These are phyloP conservation scores for Tricladium varicosporioides DNA, from an alignment of 2,329 filamentous ascomycete genomes.

Conservation along the genomic window DNA sequence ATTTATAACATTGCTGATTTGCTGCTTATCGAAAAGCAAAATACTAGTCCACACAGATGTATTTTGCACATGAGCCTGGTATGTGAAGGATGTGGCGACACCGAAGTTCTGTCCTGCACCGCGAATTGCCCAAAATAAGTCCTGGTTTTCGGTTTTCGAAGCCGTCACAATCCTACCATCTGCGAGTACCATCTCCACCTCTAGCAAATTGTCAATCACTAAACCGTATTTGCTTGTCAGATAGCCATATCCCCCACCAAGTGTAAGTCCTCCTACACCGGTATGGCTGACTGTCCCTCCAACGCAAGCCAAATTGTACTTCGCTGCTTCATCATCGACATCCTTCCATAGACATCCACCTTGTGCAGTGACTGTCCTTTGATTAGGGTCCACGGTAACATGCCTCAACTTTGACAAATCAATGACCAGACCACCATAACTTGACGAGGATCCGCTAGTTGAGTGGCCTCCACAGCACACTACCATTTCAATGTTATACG, in stretches of 20 bases:
- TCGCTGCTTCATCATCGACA: constrained; percentile 21
- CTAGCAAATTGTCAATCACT: constrained; percentile 22
- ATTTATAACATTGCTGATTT: constrained; percentile 16
- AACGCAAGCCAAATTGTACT: constrained; percentile 22
- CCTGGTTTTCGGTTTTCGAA: constrained; percentile 26
- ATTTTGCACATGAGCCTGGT: constrained; percentile 16
- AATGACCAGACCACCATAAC: constrained; percentile 22
- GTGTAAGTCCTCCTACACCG: constrained; percentile 22
- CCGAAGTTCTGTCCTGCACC: constrained; percentile 32
- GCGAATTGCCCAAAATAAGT: constrained; percentile 36
- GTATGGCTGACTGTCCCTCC: constrained; percentile 25
- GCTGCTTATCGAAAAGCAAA: constrained; percentile 13
- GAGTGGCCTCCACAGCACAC: constrained; percentile 21
- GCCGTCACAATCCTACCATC: constrained; percentile 31
- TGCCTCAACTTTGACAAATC: constrained; percentile 22
- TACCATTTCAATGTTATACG: constrained; percentile 17
- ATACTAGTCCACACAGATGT: constrained; percentile 19
- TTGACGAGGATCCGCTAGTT: constrained; percentile 21
- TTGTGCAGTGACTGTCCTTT: constrained; percentile 19
- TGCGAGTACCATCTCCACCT: constrained; percentile 32
- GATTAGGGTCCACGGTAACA: constrained; percentile 15
- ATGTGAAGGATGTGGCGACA: constrained; percentile 18
- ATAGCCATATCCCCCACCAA: constrained; percentile 46
- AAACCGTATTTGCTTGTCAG: constrained; percentile 42
- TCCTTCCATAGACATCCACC: constrained; percentile 27